Evolutionary conservation across 192 early-diverging fungal species (phyloP).

Genomic region (Mortierella antarctica): DNA sequence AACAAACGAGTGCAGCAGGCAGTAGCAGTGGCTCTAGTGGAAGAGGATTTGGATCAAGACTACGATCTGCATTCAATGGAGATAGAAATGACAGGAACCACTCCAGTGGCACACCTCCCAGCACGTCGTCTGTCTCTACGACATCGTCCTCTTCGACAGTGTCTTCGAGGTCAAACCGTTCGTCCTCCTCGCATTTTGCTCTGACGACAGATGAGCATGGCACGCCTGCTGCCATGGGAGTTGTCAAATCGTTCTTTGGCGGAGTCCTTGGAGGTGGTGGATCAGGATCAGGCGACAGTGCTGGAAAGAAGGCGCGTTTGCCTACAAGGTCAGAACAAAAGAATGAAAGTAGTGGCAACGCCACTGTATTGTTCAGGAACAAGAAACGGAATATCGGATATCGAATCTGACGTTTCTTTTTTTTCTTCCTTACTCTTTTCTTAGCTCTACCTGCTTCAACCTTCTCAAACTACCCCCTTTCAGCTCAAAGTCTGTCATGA

Average conservation of each 20-base stretch:
- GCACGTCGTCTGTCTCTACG: constrained; percentile 4
- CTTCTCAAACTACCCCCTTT: constrained; percentile 52
- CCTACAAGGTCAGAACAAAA: constrained; percentile 59
- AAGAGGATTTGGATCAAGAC: constrained; percentile 33
- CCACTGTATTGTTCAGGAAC: neutral
- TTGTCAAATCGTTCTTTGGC: constrained; percentile 70
- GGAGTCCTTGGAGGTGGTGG: constrained; percentile 63
- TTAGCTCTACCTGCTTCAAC: constrained; percentile 41
- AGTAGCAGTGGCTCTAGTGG: constrained; percentile 1
- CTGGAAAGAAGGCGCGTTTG: constrained; percentile 68
- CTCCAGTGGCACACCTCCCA: neutral
- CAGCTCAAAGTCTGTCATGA: constrained; percentile 56
- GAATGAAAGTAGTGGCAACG: constrained; percentile 5
- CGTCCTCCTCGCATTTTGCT: constrained; percentile 6
- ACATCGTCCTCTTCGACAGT: constrained; percentile 8
- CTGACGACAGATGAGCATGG: constrained; percentile 27
- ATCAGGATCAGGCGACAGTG: constrained; percentile 27
- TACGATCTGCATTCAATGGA: constrained; percentile 29
- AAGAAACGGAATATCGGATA: neutral
- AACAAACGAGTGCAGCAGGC: neutral
- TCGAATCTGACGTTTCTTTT: constrained; percentile 57
- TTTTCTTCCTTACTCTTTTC: constrained; percentile 29
- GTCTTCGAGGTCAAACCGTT: neutral
- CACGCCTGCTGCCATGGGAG: constrained; percentile 35
- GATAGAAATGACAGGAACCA: neutral